Conservation (phyloP, 305 asterid genomes). For the Fraxinus albicans region DNA sequence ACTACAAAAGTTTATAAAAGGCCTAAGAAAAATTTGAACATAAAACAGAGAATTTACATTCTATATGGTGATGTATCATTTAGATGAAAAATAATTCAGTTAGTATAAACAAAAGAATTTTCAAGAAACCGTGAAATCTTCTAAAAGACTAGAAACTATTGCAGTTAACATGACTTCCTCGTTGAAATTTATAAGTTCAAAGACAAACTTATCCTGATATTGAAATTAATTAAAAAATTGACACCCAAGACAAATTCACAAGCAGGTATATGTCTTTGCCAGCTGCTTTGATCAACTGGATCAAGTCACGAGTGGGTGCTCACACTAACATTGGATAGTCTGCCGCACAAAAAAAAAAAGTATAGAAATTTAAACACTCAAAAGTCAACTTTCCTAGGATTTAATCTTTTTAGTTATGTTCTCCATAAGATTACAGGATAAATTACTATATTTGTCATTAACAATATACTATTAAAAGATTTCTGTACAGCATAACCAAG, state of each 20-base stretch:
- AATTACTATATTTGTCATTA: background rate
- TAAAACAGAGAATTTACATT: background rate
- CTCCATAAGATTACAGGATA: background rate
- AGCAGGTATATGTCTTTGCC: background rate
- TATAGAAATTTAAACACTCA: background rate
- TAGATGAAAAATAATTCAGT: background rate
- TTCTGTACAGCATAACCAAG: background rate
- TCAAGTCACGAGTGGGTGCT: background rate
- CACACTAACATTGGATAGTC: background rate
- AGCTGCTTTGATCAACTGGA: background rate
- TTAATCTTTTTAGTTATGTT: background rate
- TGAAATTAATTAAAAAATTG: background rate
- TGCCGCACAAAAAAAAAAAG: background rate
- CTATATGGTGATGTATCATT: background rate
- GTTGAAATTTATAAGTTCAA: background rate
- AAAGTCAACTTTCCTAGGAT: background rate
- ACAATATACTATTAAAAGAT: background rate
- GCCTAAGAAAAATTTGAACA: background rate
- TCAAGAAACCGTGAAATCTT: background rate
- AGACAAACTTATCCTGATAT: background rate
- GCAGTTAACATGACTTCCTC: background rate
- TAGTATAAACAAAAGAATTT: background rate
- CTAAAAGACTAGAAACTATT: background rate
- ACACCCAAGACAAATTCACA: background rate
- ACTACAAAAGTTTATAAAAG: constrained; percentile 18